Evolutionary conservation across 2,329 filamentous ascomycete genomes (phyloP).

Genomic region (Cadophora sp.): DNA sequence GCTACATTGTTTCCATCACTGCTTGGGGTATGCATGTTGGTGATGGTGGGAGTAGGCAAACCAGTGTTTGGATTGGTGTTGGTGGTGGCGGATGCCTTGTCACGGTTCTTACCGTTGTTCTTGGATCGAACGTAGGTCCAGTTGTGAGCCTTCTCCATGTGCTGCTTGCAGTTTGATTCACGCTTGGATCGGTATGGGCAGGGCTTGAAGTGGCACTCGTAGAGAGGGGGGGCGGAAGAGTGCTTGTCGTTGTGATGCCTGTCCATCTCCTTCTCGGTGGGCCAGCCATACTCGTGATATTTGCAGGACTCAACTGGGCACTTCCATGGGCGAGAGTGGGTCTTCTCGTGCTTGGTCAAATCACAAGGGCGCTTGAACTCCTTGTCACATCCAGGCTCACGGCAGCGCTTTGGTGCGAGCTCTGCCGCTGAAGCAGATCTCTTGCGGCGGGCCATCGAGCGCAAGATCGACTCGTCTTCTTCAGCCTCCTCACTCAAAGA

Average conservation of each 20-base stretch:
- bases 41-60: slow-evolving; percentile 66
- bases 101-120: slow-evolving; percentile 75
- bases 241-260: slow-evolving; percentile 98
- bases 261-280: slow-evolving; percentile 96
- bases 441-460: slow-evolving; percentile 95
- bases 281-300: slow-evolving; percentile 89
- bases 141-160: slow-evolving; percentile 96
- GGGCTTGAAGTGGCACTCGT: slow-evolving; percentile 79
- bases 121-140: slow-evolving; percentile 93
- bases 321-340: slow-evolving; percentile 95
- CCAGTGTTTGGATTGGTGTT: slow-evolving; percentile 43
- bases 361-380: slow-evolving; percentile 98
- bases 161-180: slow-evolving; percentile 96
- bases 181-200: slow-evolving; percentile 96
- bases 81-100: slow-evolving; percentile 48
- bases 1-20: slow-evolving; percentile 50
- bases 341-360: slow-evolving; percentile 97
- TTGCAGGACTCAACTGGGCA: slow-evolving; percentile 85
- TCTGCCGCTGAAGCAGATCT: slow-evolving; percentile 90
- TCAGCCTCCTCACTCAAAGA: slow-evolving; percentile 73
- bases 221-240: slow-evolving; percentile 78
- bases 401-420: slow-evolving; percentile 79
- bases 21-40: slow-evolving; percentile 63
- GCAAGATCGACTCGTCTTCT: slow-evolving; percentile 82
- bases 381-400: slow-evolving; percentile 79